These are phyloP conservation scores for Davidsoniella eucalypti DNA, from an alignment of 2,329 filamentous ascomycete species.

Conservation along the genomic window DNA sequence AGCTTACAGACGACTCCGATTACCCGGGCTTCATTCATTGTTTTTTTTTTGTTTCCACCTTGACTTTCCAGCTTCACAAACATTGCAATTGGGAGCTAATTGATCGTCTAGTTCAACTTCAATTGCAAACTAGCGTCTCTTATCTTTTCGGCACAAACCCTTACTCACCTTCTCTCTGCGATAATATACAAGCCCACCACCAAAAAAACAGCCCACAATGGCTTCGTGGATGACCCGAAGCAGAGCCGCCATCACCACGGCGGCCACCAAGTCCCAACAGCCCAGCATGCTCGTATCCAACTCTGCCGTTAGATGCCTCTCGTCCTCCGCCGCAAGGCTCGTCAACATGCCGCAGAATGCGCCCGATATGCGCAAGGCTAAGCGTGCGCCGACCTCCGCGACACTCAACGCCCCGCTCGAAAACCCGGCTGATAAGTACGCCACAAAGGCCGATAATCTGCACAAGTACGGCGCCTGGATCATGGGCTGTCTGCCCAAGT, in stretches of 20 bases:
- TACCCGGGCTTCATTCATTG: neutral
- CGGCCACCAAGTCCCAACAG: constrained; percentile 26
- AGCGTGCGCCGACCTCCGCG: constrained; percentile 38
- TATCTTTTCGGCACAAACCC: too few relatives aligned
- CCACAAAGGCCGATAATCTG: constrained; percentile 69
- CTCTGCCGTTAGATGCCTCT: constrained; percentile 14
- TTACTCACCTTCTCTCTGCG: too few relatives aligned
- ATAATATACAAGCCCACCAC: neutral
- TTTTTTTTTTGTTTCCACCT: neutral
- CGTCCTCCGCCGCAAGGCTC: constrained; percentile 28
- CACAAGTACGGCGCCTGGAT: constrained; percentile 94
- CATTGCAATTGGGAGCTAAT: too few relatives aligned
- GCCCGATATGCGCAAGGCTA: constrained; percentile 51
- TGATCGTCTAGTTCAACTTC: too few relatives aligned
- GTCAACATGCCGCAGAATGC: constrained; percentile 44
- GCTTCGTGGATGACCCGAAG: constrained; percentile 29
- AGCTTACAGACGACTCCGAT: too few relatives aligned
- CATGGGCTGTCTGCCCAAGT: constrained; percentile 92
- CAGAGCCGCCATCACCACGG: constrained; percentile 33
- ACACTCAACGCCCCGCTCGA: constrained; percentile 58
- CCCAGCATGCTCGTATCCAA: constrained; percentile 26
- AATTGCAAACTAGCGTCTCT: too few relatives aligned
- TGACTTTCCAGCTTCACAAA: too few relatives aligned
- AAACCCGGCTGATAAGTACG: constrained; percentile 87
- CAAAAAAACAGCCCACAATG: constrained; percentile 9